phyloP scores from a whole-genome alignment of 2,329 filamentous ascomycete species.

The Alternaria angustiovoidea region DNA sequence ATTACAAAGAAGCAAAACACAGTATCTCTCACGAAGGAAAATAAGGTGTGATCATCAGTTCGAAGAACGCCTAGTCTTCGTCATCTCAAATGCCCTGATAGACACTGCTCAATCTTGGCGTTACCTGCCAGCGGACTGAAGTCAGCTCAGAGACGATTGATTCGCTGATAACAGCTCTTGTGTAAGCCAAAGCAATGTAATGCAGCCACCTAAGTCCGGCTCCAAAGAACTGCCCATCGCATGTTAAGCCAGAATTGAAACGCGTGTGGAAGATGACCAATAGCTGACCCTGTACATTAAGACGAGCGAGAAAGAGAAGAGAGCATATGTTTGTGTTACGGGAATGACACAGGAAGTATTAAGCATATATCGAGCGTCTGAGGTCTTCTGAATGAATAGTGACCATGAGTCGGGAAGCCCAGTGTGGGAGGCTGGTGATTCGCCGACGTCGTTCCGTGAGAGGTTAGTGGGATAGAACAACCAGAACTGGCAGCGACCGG shows the following conservation, averaged over 20 bases:
- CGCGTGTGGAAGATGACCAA: not conserved
- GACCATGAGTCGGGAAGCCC: not conserved
- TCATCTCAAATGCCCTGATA: no score
- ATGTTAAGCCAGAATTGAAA: not conserved
- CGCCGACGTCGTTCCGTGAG: not conserved
- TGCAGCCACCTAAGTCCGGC: no score
- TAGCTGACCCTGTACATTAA: not conserved
- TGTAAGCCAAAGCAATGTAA: no score
- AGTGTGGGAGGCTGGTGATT: not conserved
- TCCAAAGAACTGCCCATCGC: no score
- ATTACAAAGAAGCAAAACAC: not conserved
- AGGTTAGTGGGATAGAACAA: not conserved
- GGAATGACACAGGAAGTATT: not conserved
- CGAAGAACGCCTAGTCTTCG: not conserved
- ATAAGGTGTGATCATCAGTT: not conserved
- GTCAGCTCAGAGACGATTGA: no score
- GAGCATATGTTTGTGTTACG: not conserved
- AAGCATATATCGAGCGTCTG: not conserved
- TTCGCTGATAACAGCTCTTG: no score
- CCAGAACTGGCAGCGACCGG: not conserved
- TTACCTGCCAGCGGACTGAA: no score
- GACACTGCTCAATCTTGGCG: no score
- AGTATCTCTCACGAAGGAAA: not conserved
- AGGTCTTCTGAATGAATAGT: not conserved
- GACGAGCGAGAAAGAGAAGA: not conserved